phyloP scores from a whole-genome alignment of 768 basidiomycete species.

The Pleurotus eryngii region DNA sequence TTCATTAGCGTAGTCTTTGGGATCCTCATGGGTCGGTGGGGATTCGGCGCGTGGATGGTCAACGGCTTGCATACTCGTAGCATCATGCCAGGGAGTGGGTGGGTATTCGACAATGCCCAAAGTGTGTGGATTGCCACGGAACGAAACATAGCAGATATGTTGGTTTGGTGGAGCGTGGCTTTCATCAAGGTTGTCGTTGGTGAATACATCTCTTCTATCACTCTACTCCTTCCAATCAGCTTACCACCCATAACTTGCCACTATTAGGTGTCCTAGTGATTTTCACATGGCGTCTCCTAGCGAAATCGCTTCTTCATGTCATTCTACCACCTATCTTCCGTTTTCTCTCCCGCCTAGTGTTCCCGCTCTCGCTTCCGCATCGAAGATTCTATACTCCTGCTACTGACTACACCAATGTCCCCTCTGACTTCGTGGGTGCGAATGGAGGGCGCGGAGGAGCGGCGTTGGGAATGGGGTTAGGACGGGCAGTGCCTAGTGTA shows the following conservation, averaged over 20 bases:
- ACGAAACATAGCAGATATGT: constrained; percentile 34
- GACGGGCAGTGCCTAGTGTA: constrained; percentile 75
- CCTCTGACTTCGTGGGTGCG: constrained; percentile 44
- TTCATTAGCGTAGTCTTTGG: constrained; percentile 85
- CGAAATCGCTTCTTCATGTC: constrained; percentile 72
- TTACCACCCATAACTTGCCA: neutral
- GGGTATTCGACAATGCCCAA: constrained; percentile 24
- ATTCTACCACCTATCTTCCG: constrained; percentile 86
- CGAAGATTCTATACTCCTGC: constrained; percentile 89
- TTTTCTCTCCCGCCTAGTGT: constrained; percentile 49
- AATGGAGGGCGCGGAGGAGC: constrained; percentile 20
- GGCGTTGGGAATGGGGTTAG: constrained; percentile 36
- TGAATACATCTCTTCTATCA: constrained; percentile 16
- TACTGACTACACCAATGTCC: constrained; percentile 76
- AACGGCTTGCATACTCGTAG: constrained; percentile 21
- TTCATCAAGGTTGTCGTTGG: constrained; percentile 44
- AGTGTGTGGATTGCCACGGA: constrained; percentile 33
- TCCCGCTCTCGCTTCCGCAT: constrained; percentile 62
- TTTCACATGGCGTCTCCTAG: constrained; percentile 84
- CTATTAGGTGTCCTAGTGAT: constrained; percentile 67
- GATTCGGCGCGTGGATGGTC: constrained; percentile 36
- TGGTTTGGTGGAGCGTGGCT: constrained; percentile 46
- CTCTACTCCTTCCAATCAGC: neutral
- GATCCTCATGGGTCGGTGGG: constrained; percentile 67
- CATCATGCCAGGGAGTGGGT: constrained; percentile 61